Evolutionary conservation across 2,329 filamentous ascomycete genomes (phyloP).

Genomic region (Neopestalotiopsis sp.): DNA sequence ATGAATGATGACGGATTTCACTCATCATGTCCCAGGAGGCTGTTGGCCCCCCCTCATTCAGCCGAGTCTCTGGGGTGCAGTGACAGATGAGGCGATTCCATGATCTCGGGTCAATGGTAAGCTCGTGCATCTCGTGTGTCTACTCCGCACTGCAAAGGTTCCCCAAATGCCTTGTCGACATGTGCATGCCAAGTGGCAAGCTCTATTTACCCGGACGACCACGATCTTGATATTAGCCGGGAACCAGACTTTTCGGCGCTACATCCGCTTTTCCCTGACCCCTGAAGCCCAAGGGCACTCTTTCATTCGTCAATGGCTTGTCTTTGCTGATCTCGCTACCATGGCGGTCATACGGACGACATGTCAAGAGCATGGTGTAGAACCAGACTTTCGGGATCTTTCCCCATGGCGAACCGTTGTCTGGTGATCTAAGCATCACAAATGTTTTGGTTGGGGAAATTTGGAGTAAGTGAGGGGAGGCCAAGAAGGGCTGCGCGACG

Average conservation of each 20-base stretch:
- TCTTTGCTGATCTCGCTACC: neutral
- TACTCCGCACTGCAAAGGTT: neutral
- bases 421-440: neutral
- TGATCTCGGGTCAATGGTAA: neutral
- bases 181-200: neutral
- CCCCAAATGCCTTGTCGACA: too few species aligned
- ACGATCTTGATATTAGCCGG: constrained; percentile 13
- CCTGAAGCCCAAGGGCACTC: too few species aligned
- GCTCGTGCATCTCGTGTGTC: neutral
- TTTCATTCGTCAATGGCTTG: constrained; percentile 16
- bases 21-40: too few species aligned
- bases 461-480: too few species aligned
- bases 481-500: neutral
- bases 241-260: neutral
- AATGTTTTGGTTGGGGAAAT: neutral
- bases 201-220: constrained; percentile 18
- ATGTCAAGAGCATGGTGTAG: neutral
- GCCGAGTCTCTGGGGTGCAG: neutral
- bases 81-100: neutral
- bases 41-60: too few species aligned
- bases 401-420: neutral
- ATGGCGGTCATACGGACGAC: neutral
- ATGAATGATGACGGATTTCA: too few species aligned
- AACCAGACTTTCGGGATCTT: neutral
- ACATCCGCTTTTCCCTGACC: neutral